Percentiles rank a stretch among this genome's conserved stretches.
phyloP scores from a whole-genome alignment of 257 asterid genomes.

The Lithospermum erythrorhizon region DNA sequence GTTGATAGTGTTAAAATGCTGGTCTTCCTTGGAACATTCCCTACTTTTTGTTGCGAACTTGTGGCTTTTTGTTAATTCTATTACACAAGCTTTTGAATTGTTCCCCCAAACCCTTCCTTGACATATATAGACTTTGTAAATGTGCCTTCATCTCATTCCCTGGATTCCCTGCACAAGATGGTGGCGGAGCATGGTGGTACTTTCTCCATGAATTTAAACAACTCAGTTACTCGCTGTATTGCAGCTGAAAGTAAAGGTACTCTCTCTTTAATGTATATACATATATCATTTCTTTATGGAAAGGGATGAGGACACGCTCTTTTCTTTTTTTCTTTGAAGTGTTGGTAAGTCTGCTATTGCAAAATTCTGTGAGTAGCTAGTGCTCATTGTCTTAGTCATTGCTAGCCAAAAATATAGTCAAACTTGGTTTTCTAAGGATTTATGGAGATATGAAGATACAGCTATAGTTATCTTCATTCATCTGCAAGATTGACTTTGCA shows the following conservation, averaged over 20 bases:
- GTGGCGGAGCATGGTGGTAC: conserved; percentile 88
- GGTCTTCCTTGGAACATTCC: background rate
- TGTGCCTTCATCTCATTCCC: conserved; percentile 56
- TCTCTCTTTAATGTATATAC: conserved; percentile 7
- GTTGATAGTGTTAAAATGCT: background rate
- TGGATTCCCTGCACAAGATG: conserved; percentile 78
- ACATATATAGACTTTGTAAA: conserved; percentile 70
- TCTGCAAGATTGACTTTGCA: background rate
- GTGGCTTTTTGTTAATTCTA: background rate
- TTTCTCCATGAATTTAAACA: conserved; percentile 92
- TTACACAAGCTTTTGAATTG: background rate
- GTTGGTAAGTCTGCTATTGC: background rate
- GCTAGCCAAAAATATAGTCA: background rate
- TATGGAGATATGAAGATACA: background rate
- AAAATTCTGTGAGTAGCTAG: background rate
- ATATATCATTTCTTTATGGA: background rate
- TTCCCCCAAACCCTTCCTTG: conserved; percentile 33
- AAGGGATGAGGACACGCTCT: background rate
- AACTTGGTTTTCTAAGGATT: no score
- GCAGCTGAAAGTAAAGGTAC: conserved; percentile 90
- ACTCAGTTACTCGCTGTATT: conserved; percentile 74
- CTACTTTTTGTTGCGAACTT: background rate
- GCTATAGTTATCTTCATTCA: background rate
- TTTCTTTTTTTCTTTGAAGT: background rate
- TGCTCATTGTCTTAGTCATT: background rate